phyloP scores from a whole-genome alignment of 2,329 filamentous ascomycete genomes.

The Xylariaceae sp. region DNA sequence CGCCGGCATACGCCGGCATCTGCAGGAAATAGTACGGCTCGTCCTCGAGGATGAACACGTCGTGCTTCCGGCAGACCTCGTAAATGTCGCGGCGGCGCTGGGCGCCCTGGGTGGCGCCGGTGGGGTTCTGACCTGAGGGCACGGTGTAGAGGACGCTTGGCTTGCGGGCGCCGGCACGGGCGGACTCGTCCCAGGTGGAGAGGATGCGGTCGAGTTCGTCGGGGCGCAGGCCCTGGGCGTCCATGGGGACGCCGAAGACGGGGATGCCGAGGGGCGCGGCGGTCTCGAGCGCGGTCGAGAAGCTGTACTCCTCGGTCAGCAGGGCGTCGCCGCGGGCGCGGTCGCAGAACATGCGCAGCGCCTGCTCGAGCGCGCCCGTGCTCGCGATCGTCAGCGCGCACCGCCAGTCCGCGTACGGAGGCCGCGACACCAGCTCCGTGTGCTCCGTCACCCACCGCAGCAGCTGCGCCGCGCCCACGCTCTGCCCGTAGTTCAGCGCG shows the following conservation, averaged over 20 bases:
- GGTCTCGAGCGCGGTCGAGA: slow-evolving; percentile 70
- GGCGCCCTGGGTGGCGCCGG: slow-evolving; percentile 76
- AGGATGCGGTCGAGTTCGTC: slow-evolving; percentile 55
- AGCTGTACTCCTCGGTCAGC: slow-evolving; percentile 89
- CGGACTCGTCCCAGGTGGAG: slow-evolving; percentile 50
- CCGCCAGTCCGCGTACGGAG: slow-evolving; percentile 89
- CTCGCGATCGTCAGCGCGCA: slow-evolving; percentile 83
- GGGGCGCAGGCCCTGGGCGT: slow-evolving; percentile 57
- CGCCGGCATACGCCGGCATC: slow-evolving; percentile 72
- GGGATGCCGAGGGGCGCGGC: slow-evolving; percentile 56
- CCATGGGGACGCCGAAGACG: slow-evolving; percentile 54
- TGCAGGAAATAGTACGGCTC: slow-evolving; percentile 96
- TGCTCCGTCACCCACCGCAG: slow-evolving; percentile 92
- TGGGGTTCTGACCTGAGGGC: slow-evolving; percentile 86
- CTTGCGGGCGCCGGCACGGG: slow-evolving; percentile 48
- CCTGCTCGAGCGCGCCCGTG: slow-evolving; percentile 83
- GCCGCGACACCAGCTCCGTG: slow-evolving; percentile 85
- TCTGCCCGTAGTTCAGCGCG: slow-evolving; percentile 91
- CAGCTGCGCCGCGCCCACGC: slow-evolving; percentile 82
- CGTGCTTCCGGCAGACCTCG: slow-evolving; percentile 77
- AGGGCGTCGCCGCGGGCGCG: slow-evolving; percentile 72
- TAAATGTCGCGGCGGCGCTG: slow-evolving; percentile 74
- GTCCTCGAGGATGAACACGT: slow-evolving; percentile 86
- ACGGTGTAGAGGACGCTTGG: slow-evolving; percentile 63
- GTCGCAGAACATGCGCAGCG: slow-evolving; percentile 78